These are phyloP conservation scores for Lipomyces sp. DNA, from an alignment of 805 yeast species.

Conservation along the genomic window DNA sequence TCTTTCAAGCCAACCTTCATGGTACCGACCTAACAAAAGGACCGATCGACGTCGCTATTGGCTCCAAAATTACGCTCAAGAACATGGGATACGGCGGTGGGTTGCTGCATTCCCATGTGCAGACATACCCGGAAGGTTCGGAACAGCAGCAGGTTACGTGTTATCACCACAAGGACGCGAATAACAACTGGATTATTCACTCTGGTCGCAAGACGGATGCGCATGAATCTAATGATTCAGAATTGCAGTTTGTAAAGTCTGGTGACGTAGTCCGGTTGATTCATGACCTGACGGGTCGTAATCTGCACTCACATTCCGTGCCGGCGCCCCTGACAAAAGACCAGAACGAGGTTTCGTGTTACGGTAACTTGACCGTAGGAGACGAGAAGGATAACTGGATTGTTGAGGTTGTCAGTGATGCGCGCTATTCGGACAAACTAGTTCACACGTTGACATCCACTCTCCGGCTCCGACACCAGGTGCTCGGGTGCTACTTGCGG, in stretches of 20 bases:
- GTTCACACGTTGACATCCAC: slow-evolving; percentile 84
- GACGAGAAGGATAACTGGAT: slow-evolving; percentile 91
- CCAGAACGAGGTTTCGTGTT: slow-evolving; percentile 84
- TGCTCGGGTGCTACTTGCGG: slow-evolving; percentile 80
- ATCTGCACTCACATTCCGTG: slow-evolving; percentile 81
- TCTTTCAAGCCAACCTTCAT: slow-evolving; percentile 83
- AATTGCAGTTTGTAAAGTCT: slow-evolving; percentile 52
- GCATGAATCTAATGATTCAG: slow-evolving; percentile 43
- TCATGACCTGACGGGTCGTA: slow-evolving; percentile 72
- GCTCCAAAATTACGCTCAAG: slow-evolving; percentile 67
- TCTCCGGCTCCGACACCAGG: slow-evolving; percentile 72
- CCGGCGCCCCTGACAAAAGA: slow-evolving; percentile 71
- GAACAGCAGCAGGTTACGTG: slow-evolving; percentile 93
- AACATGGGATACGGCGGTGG: slow-evolving; percentile 74
- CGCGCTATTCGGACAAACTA: slow-evolving; percentile 56
- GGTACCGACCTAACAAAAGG: slow-evolving; percentile 68
- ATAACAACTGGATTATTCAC: slow-evolving; percentile 75
- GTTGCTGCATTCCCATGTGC: slow-evolving; percentile 85
- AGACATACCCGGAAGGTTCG: slow-evolving; percentile 87
- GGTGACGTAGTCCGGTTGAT: slow-evolving; percentile 72
- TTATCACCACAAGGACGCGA: slow-evolving; percentile 84
- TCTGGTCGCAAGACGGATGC: slow-evolving; percentile 38
- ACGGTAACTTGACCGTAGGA: slow-evolving; percentile 72
- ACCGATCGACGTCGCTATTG: slow-evolving; percentile 67
- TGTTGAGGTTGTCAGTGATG: slow-evolving; percentile 70